Evolutionary conservation across 306 rosid species (phyloP).

Genomic region (Calophaca sinica): DNA sequence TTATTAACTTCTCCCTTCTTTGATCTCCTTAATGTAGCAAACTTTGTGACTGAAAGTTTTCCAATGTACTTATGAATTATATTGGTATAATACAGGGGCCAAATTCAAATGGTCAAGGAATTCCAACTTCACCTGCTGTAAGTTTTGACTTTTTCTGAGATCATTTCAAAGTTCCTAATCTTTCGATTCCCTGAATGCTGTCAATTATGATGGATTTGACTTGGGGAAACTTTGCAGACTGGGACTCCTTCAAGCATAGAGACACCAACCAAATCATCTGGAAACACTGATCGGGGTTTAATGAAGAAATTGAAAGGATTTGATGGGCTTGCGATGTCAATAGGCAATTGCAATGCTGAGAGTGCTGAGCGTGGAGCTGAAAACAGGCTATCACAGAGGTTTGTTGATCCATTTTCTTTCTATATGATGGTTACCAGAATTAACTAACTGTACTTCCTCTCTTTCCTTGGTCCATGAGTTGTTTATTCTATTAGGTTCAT

Average conservation of each 20-base stretch:
- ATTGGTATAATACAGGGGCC: conserved; percentile 61
- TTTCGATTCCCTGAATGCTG: conserved; percentile 15
- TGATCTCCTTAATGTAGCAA: conserved; percentile 28
- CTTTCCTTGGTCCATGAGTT: conserved; percentile 25
- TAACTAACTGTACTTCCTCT: conserved; percentile 15
- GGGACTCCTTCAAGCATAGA: conserved; percentile 66
- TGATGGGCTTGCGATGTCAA: conserved; percentile 95
- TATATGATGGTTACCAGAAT: not conserved
- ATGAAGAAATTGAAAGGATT: conserved; percentile 83
- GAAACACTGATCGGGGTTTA: conserved; percentile 75
- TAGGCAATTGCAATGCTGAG: conserved; percentile 76
- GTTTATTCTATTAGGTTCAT: conserved; percentile 9
- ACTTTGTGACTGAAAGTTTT: conserved; percentile 39
- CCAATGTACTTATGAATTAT: conserved; percentile 30
- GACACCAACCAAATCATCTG: conserved; percentile 78
- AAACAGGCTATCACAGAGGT: conserved; percentile 78
- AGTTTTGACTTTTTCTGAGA: conserved; percentile 46
- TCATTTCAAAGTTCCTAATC: conserved; percentile 1
- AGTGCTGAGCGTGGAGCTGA: conserved; percentile 70
- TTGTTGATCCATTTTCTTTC: conserved; percentile 24
- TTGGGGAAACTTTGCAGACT: conserved; percentile 61
- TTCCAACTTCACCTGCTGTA: conserved; percentile 80
- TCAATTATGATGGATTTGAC: conserved; percentile 38
- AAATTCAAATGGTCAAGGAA: conserved; percentile 71
- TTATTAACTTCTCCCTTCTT: conserved; percentile 29